phyloP scores from a whole-genome alignment of 1,139 yeast genomes.

The Taphrina populina region DNA sequence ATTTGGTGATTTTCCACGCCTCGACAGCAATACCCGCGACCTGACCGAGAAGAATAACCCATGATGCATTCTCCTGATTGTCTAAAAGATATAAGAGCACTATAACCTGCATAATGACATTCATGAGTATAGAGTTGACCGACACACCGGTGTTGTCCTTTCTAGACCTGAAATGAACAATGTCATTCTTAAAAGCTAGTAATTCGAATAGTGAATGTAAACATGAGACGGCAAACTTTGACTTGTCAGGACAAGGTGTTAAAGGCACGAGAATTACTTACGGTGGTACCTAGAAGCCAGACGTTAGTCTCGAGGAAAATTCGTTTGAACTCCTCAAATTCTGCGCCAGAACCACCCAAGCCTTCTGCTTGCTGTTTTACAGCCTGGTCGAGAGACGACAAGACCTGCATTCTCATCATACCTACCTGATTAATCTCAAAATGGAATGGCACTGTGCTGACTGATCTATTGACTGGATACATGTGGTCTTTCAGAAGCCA shows the following conservation, averaged over 20 bases:
- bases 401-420: conserved; percentile 45
- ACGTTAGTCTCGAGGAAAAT: conserved; percentile 48
- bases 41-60: conserved; percentile 47
- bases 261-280: neutral
- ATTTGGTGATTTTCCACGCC: conserved; percentile 50
- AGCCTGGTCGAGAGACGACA: conserved; percentile 44
- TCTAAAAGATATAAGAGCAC: conserved; percentile 48
- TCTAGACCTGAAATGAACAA: conserved; percentile 13
- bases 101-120: conserved; percentile 48
- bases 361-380: conserved; percentile 43
- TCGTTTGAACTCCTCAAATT: conserved; percentile 47
- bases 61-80: conserved; percentile 48
- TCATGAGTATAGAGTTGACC: conserved; percentile 48
- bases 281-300: conserved; percentile 45
- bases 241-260: neutral
- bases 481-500: conserved; percentile 48
- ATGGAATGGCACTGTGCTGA: conserved; percentile 42
- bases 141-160: conserved; percentile 48
- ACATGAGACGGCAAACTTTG: conserved; percentile 44
- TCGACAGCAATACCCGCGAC: conserved; percentile 49
- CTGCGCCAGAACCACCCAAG: conserved; percentile 42
- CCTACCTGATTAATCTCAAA: conserved; percentile 43
- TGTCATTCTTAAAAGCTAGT: conserved; percentile 47
- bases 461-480: conserved; percentile 44
- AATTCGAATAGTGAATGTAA: conserved; percentile 48